Base-by-base conservation (phyloP, 2,329 filamentous ascomycete genomes). In the Aureobasidium vineae region DNA sequence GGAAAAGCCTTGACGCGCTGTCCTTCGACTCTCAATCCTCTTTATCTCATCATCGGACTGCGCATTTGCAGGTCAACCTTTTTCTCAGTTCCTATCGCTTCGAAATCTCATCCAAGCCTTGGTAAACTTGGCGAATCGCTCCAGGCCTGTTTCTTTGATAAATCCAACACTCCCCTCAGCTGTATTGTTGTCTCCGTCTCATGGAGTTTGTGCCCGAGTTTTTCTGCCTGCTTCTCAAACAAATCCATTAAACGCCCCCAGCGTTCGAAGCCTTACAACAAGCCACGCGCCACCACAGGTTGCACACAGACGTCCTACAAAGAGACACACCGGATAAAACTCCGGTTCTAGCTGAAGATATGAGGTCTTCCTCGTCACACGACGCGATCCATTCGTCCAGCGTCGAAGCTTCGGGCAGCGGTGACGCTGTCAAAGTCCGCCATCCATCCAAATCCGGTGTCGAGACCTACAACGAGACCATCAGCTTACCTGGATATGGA, bases 201-300 rank as follows among this genome's bases (percentile, higher is more conserved):
- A 76, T 76, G 74, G 74, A 74, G 23, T 76, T 74, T 68, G 69
- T 71, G 54, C 59, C 68, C 36, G 69, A 71, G 47, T 76, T 74
- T 70, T 77, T 76, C 68, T 72, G 69, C 66, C 71, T 75, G 0
- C 69, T 77, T 8, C 71, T 76, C 63, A 76, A 76, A 68, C 66
- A 72, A 49, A 71, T 76, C 28, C 71, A 70, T 63, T 74, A 68
- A 69, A 49, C 57, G 57, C 43, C 57, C 38, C 31, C 23, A 45
- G 26, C 16, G 26, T 59, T 33, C 19, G 8, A 8, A 52, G 26
- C 33, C 26, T 33, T 40, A 28, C 43, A 33, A 61, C n/a, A 56
- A 65, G 36, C 61, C 61, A 65, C 21, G 11, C 36, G 49, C 47
- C 33, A 52, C 33, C 21, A 41, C 10, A 5, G 7, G 10, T 23